These are phyloP conservation scores for Anthracocystis setariae DNA, from an alignment of 1,284 basidiomycete species.

Conservation along the genomic window DNA sequence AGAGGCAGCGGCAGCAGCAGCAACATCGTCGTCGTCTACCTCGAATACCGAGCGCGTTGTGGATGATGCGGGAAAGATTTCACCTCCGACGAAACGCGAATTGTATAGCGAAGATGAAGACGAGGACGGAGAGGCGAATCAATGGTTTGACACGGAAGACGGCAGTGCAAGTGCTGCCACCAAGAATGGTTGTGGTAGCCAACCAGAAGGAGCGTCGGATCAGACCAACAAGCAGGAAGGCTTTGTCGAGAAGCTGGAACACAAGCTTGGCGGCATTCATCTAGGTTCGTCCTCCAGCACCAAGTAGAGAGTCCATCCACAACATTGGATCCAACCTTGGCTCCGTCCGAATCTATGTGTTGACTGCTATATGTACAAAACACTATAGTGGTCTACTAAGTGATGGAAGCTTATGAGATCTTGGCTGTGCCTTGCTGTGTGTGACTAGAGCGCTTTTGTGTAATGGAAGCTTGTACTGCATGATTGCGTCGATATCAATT, in stretches of 20 bases:
- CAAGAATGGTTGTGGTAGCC: not conserved
- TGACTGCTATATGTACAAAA: no score
- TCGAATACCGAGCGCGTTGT: not conserved
- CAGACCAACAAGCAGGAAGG: conserved; percentile 18
- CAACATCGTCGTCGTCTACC: not conserved
- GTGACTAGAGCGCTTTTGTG: no score
- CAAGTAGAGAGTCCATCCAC: no score
- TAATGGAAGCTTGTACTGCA: no score
- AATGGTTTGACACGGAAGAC: conserved; percentile 43
- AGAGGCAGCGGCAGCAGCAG: conserved; percentile 5
- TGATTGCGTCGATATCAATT: no score
- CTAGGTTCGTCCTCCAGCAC: conserved; percentile 16
- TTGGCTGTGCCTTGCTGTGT: no score
- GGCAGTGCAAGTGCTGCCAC: conserved; percentile 17
- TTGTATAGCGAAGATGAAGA: conserved; percentile 47
- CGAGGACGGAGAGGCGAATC: conserved; percentile 17
- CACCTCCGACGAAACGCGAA: conserved; percentile 47
- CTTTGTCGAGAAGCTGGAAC: conserved; percentile 26
- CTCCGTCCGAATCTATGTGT: not conserved
- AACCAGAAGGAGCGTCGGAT: not conserved
- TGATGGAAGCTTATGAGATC: no score
- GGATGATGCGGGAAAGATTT: conserved; percentile 26
- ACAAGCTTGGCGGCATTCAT: conserved; percentile 27
- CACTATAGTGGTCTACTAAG: no score
- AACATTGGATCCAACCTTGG: no score